Percentiles rank a stretch among this genome's conserved stretches.
These are phyloP conservation scores for Schwanniomyces occidentalis DNA, from an alignment of 805 yeast species.

Conservation along the genomic window DNA sequence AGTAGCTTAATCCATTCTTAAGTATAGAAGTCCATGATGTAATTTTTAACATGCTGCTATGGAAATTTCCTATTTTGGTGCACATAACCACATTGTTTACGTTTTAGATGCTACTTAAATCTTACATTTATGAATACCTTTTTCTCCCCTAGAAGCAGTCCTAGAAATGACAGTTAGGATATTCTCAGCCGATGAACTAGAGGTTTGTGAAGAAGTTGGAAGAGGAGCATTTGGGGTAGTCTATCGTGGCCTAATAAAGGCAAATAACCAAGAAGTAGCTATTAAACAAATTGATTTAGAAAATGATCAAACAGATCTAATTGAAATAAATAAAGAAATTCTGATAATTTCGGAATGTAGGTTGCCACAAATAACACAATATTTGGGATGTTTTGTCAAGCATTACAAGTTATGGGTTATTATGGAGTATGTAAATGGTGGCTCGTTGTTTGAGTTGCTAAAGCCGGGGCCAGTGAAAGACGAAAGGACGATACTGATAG, in stretches of 20 bases:
- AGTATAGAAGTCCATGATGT: too few species aligned
- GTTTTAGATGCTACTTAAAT: too few species aligned
- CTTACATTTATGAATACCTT: too few species aligned
- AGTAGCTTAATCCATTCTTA: too few species aligned
- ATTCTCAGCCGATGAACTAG: constrained; percentile 37
- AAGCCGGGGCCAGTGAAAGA: constrained; percentile 61
- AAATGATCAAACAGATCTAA: constrained; percentile 58
- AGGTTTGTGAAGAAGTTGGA: constrained; percentile 59
- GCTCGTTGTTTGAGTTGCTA: constrained; percentile 67
- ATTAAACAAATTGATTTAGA: constrained; percentile 73
- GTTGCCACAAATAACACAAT: constrained; percentile 61
- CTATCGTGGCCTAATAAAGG: constrained; percentile 57
- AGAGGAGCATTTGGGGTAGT: constrained; percentile 81
- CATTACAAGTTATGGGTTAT: constrained; percentile 74
- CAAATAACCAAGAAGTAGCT: constrained; percentile 48
- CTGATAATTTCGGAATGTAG: constrained; percentile 67
- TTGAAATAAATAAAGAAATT: constrained; percentile 74
- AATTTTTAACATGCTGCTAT: too few species aligned
- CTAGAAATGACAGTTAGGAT: constrained; percentile 15
- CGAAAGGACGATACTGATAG: constrained; percentile 47
- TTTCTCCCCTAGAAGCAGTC: too few species aligned
- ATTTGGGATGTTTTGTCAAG: constrained; percentile 69
- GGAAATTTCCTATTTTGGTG: too few species aligned
- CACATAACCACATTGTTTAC: too few species aligned
- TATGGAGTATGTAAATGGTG: constrained; percentile 82